Base-by-base conservation (phyloP, 176 grass and related monocot genomes). In the Oryza australiensis region DNA sequence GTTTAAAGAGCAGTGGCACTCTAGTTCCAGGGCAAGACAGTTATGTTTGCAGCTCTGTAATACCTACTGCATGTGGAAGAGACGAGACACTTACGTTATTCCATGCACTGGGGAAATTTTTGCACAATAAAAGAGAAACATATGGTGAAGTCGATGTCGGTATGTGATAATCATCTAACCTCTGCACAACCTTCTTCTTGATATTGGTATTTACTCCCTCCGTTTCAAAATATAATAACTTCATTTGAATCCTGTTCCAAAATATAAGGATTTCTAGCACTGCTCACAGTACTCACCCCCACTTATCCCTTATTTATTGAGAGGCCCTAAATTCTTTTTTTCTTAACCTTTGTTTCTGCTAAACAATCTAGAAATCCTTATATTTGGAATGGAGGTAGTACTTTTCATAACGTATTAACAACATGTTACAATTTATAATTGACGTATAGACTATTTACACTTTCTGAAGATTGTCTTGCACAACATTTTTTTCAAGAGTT, bases 81-180 rank as follows among this genome's bases (percentile, higher is more conserved):
- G 92, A 98, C 71, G 95, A 98, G 83, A 93, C 93, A 32, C 90
- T 95, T 78, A 79, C 88, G 65, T 55, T 98, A 73, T 98, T 98
- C 88, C 95, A 98, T 86, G 92, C 95, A 29, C 69, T 98, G 49
- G 95, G 95, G 20, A 98, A 98, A 71, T 93, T 98, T 87, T 76
- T 98, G 71, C 95, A 98, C 90, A 98, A 98, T 81, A 98, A 98
- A 74, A 95, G 95, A 81, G 86, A 93, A 72, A 68, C 67, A 43
- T 11, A 77, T 82, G 60, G 48, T 78, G 76, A 82, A 71, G 48
- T 38, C 49, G 70, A 79, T 80, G 33, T 43, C 0, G 84, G 91
- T 96, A 96, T 79, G 85, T 84, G 66, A 68, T 80, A 33, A 9
- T 65, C 35, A 73, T 40, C 73, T 89, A 2, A 66, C n/a, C 30